Evolutionary conservation across 2,329 filamentous ascomycete genomes (phyloP), one percentile per base, ranked within the genome.

Genomic region (Colletotrichum liaoningense): DNA sequence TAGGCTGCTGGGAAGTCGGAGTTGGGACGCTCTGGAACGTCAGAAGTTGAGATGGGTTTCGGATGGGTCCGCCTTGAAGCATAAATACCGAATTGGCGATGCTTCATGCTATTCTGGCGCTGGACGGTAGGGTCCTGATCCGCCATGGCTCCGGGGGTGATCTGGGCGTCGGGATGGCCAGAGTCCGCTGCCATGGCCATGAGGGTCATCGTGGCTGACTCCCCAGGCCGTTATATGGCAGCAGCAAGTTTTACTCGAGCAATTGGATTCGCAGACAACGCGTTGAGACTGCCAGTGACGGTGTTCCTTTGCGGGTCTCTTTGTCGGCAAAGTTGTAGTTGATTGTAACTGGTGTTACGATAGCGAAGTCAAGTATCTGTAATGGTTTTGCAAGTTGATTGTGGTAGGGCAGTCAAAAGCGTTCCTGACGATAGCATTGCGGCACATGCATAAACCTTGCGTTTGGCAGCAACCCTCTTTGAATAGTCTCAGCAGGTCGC

Each of bases 141-240:
- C 16, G 55, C 52, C 54, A 46, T 65, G 64, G 64, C 54, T 66
- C 63, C 65, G 55, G 56, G 56, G 60, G 56, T 52, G 62, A 62
- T 62, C 55, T 73, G 60, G 46, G 67, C 56, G 30, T 73, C 60
- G 56, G 67, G 59, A 35, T 64, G 72, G 38, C 35, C 67, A 72
- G 72, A 75, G 55, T 75, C 74, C 72, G 69, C 74, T 73, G 74
- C 74, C 74, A 75, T 65, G 63, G 74, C 74, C 74, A 68, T 69
- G 69, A 75, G 73, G 66, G 74, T 73, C 74, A 75, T 75, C 33
- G 63, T 63, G 65, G 33, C 52, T 62, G 54, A 52, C 38, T 63
- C 49, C 71, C 59, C 67, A 33, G 69, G 74, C 72, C 65, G 60
- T 69, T 68, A 42, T 60, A 67, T 73, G 73, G 74, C 69, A 75